phyloP scores from a whole-genome alignment of 164 flowering plant genomes.

The Tinospora cordifolia region DNA sequence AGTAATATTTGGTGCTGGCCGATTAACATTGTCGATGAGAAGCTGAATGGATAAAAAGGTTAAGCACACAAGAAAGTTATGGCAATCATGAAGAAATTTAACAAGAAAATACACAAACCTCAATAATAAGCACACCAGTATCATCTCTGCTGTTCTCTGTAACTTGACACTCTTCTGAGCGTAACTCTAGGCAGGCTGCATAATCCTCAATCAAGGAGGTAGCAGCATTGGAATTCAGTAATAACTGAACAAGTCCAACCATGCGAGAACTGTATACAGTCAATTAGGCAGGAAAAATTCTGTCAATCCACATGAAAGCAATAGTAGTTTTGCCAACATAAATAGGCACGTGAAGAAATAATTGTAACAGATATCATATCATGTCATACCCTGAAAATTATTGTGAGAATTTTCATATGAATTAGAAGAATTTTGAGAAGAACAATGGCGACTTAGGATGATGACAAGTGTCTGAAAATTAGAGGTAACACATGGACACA shows the following conservation, averaged over 20 bases:
- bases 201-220: slow-evolving; percentile 76
- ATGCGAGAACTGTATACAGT: slow-evolving; percentile 64
- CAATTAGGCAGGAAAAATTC: background rate
- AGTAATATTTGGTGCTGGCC: slow-evolving; percentile 89
- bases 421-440: too few relatives aligned
- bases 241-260: slow-evolving; percentile 78
- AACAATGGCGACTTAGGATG: too few relatives aligned
- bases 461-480: too few relatives aligned
- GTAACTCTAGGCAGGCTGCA: slow-evolving; percentile 89
- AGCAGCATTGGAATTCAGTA: slow-evolving; percentile 72
- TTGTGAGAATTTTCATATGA: too few relatives aligned
- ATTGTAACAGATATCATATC: too few relatives aligned
- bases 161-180: slow-evolving; percentile 65
- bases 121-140: slow-evolving; percentile 80
- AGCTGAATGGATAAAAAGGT: slow-evolving; percentile 43
- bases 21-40: slow-evolving; percentile 72
- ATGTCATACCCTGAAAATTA: too few relatives aligned
- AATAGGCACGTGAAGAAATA: background rate
- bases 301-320: background rate
- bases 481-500: too few relatives aligned
- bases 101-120: slow-evolving; percentile 34
- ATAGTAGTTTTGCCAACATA: background rate
- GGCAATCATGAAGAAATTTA: slow-evolving; percentile 7
- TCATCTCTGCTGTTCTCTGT: slow-evolving; percentile 68
- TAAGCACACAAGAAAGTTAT: background rate